Base-by-base conservation (phyloP, 2,329 filamentous ascomycete species). In the Aspergillus fumigatiaffinis region DNA sequence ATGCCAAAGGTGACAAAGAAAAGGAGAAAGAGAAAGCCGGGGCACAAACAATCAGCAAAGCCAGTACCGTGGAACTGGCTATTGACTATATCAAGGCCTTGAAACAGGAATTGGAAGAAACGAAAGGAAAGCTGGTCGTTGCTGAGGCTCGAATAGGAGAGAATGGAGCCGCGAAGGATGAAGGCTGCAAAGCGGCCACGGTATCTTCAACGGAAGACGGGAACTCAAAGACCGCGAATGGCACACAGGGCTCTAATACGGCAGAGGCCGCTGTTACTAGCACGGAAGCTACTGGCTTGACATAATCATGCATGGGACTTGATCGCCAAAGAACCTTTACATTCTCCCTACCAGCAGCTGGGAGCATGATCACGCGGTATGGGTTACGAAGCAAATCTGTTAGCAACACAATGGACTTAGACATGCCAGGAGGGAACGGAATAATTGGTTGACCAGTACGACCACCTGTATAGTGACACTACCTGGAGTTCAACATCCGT, bases 51-150 rank as follows among this genome's bases (percentile, higher is more conserved):
- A 92, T 88, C 68, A 97, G 92, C 76, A 99, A 97, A 73, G 94
- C 94, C 1, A 96, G 90, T 65, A 97, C 95, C 0, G 94, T 99
- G n/a, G 94, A 99, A 75, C 87, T 90, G 76, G 94, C 94, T 1
- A 97, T 97, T 67, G 88, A 92, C 56, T 97, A 97, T 71, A 97
- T 99, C 77, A 93, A 91, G 74, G 83, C 87, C 59, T 76, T 99
- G 60, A 87, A 95, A 74, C 79, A 84, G 65, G 89, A 95, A 70
- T 78, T 91, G 17, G 83, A 81, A 2, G 83, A 85, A 35, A 86
- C 87, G 23, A 87, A 86, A 52, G 79, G 76, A 59, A 79, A 85
- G 64, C 84, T 92, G 14, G 82, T 82, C 25, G 81, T 82, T 55
- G 84, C 88, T 17, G 89, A 90, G 69, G 83, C 82, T 64, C 86